These are phyloP conservation scores for Candida corydali DNA, from an alignment of 805 yeast genomes.

Conservation along the genomic window DNA sequence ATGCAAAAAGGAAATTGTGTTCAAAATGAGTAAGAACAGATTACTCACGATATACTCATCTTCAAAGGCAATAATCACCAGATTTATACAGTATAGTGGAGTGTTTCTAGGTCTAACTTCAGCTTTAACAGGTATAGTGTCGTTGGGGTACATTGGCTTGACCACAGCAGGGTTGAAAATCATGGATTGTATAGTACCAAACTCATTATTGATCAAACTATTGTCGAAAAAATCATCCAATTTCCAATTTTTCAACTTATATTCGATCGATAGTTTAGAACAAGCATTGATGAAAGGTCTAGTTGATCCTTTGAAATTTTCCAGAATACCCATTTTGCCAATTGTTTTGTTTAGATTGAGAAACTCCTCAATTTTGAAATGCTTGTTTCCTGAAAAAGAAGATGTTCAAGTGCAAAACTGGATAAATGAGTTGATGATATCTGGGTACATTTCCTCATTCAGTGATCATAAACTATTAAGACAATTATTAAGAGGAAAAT, in stretches of 20 bases:
- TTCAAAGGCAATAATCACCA: slow-evolving; percentile 14
- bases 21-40: slow-evolving; percentile 26
- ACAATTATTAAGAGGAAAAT: slow-evolving; percentile 15
- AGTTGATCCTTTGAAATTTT: slow-evolving; percentile 33
- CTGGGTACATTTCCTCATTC: slow-evolving; percentile 33
- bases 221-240: slow-evolving; percentile 13
- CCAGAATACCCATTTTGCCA: slow-evolving; percentile 37
- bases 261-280: slow-evolving; percentile 24
- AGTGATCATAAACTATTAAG: slow-evolving; percentile 30
- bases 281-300: slow-evolving; percentile 27
- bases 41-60: slow-evolving; percentile 18
- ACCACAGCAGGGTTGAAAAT: slow-evolving; percentile 35
- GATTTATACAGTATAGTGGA: slow-evolving; percentile 26
- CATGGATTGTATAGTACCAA: slow-evolving; percentile 34
- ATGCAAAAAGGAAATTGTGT: slow-evolving; percentile 32
- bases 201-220: slow-evolving; percentile 25
- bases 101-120: slow-evolving; percentile 33
- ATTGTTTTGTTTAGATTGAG: slow-evolving; percentile 36
- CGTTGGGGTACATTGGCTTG: slow-evolving; percentile 36
- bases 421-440: slow-evolving; percentile 31
- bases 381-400: slow-evolving; percentile 18
- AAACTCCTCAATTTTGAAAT: slow-evolving; percentile 24
- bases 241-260: slow-evolving; percentile 12
- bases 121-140: slow-evolving; percentile 36
- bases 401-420: slow-evolving; percentile 15